Percentiles rank a stretch among this genome's conserved stretches.
Evolutionary conservation across 2,329 filamentous ascomycete genomes (phyloP).

Genomic region (Nemania sp.): DNA sequence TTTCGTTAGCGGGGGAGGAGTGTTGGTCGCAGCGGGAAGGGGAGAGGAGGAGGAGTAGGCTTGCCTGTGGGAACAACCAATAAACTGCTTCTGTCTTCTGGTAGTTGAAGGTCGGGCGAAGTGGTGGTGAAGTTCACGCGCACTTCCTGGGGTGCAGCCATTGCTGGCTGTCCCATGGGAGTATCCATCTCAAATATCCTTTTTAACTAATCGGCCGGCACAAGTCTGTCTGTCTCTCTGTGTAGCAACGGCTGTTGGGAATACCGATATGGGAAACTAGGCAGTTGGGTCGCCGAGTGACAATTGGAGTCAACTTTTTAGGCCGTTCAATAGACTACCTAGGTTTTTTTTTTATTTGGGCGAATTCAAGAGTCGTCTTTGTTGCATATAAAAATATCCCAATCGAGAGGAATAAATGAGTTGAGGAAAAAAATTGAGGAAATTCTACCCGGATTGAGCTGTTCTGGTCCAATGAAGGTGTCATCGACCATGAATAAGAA

Average conservation of each 20-base stretch:
- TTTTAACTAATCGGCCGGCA: neutral
- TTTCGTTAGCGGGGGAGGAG: slow-evolving; percentile 27
- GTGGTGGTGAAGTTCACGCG: slow-evolving; percentile 76
- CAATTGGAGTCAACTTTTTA: too few relatives aligned
- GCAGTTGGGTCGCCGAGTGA: neutral
- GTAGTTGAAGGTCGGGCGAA: slow-evolving; percentile 71
- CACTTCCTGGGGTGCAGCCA: slow-evolving; percentile 61
- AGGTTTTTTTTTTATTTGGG: too few relatives aligned
- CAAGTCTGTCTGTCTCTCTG: slow-evolving; percentile 2
- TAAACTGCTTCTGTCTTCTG: slow-evolving; percentile 68
- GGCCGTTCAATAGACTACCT: too few relatives aligned
- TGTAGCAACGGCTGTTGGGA: neutral
- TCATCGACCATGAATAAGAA: neutral
- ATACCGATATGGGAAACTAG: neutral
- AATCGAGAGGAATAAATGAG: neutral
- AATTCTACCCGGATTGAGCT: neutral
- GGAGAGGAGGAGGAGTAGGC: slow-evolving; percentile 30
- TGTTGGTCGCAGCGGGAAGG: neutral
- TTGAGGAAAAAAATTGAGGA: neutral
- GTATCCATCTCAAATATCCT: slow-evolving; percentile 41
- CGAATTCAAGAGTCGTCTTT: neutral
- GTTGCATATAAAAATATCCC: too few relatives aligned
- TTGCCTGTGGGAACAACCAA: slow-evolving; percentile 72
- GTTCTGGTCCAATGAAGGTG: neutral
- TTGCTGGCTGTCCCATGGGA: slow-evolving; percentile 43